Percentiles rank a stretch among this genome's conserved stretches.
These are phyloP conservation scores for Globisporangium nodosum DNA, from an alignment of 352 stramenopile genomes.

Conservation along the genomic window DNA sequence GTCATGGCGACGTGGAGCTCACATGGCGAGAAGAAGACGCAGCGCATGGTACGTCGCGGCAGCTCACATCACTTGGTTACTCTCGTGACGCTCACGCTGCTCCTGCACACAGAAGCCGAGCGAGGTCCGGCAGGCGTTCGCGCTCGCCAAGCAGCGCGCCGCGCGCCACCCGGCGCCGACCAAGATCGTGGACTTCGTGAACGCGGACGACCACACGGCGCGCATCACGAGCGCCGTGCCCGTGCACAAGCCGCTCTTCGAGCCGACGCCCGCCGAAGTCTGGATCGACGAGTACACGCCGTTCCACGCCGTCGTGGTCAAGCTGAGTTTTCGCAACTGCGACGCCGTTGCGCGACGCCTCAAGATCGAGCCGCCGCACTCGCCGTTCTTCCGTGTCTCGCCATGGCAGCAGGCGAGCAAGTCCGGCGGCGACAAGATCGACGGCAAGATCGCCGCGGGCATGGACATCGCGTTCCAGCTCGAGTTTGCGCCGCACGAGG, in stretches of 20 bases:
- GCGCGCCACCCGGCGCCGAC: slow-evolving; percentile 24
- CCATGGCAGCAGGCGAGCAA: slow-evolving; percentile 7
- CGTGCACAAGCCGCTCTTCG: slow-evolving; percentile 84
- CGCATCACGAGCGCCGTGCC: slow-evolving; percentile 64
- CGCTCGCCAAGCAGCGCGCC: slow-evolving; percentile 41
- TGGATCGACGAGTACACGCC: slow-evolving; percentile 92
- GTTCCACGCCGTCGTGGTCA: slow-evolving; percentile 77
- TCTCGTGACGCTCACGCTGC: not conserved
- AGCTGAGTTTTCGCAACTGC: slow-evolving; percentile 90
- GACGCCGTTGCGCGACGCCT: slow-evolving; percentile 87
- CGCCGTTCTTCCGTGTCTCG: slow-evolving; percentile 85
- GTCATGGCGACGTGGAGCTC: slow-evolving; percentile 12
- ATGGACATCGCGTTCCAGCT: slow-evolving; percentile 92
- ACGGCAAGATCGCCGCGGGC: slow-evolving; percentile 87
- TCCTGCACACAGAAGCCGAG: slow-evolving; percentile 48
- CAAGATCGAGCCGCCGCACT: slow-evolving; percentile 82
- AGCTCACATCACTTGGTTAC: not conserved
- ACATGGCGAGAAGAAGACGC: slow-evolving; percentile 12
- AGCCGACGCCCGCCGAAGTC: slow-evolving; percentile 73
- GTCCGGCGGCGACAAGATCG: slow-evolving; percentile 22
- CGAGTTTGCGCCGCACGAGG: slow-evolving; percentile 88
- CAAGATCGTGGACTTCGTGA: slow-evolving; percentile 61
- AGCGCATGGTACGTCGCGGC: slow-evolving; percentile 13
- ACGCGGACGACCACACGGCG: slow-evolving; percentile 66
- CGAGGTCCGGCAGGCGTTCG: slow-evolving; percentile 59